These are phyloP conservation scores for Ustilago esculenta DNA, from an alignment of 1,284 basidiomycete genomes.

Conservation along the genomic window DNA sequence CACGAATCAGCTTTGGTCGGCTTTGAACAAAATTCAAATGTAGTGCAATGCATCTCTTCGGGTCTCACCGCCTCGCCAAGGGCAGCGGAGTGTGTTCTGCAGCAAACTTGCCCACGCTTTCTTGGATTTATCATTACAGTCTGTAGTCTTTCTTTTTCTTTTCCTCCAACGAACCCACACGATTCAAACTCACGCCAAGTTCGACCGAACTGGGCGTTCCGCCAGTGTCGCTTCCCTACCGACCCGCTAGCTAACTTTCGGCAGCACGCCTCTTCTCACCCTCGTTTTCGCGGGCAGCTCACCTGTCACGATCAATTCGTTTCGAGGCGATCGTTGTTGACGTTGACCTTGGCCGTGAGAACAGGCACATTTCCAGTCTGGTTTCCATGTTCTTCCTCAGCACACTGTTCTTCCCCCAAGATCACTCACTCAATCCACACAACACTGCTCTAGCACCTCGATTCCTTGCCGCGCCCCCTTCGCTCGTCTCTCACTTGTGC, in stretches of 20 bases:
- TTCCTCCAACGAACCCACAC: neutral
- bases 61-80: too few species aligned
- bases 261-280: neutral
- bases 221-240: constrained; percentile 1
- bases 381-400: too few species aligned
- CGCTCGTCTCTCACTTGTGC: neutral
- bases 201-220: neutral
- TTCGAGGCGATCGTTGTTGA: neutral
- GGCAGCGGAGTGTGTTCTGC: constrained; percentile 2
- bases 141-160: too few species aligned
- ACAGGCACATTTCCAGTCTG: too few species aligned
- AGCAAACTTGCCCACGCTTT: too few species aligned
- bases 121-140: too few species aligned
- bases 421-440: neutral
- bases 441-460: constrained; percentile 7
- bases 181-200: constrained; percentile 2
- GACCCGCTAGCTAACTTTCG: neutral
- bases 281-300: constrained; percentile 1
- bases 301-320: neutral
- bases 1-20: too few species aligned
- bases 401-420: too few species aligned
- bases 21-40: too few species aligned
- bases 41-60: too few species aligned
- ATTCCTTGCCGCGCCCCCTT: neutral
- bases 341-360: neutral